Conservation (phyloP, 1,284 basidiomycete species). For the Apiotrichum sp. region DNA sequence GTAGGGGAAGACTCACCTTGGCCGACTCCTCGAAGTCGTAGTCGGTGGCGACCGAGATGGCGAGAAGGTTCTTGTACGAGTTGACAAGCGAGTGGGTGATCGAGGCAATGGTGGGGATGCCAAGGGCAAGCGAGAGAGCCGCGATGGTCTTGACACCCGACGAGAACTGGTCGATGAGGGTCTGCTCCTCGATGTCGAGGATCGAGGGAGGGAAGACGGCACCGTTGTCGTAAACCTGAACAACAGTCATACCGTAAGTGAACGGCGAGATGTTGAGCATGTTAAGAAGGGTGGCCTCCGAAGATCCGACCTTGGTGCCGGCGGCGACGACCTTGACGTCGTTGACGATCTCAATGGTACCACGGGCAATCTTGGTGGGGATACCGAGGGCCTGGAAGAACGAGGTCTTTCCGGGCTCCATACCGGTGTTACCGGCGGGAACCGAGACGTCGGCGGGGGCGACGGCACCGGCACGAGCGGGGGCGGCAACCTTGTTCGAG, state of each 20-base stretch:
- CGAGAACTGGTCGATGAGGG: constrained; percentile 84
- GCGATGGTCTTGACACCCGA: constrained; percentile 93
- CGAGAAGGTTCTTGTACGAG: constrained; percentile 96
- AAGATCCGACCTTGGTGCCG: constrained; percentile 88
- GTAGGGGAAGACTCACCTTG: constrained; percentile 59
- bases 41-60: constrained; percentile 85
- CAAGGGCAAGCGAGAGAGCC: constrained; percentile 87
- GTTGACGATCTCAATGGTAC: constrained; percentile 98
- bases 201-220: constrained; percentile 86
- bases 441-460: constrained; percentile 89
- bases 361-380: constrained; percentile 99
- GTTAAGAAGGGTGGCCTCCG: constrained; percentile 97
- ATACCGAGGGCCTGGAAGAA: constrained; percentile 99
- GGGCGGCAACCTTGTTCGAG: constrained; percentile 96
- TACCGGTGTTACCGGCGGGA: constrained; percentile 95
- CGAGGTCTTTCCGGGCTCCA: constrained; percentile 99
- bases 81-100: constrained; percentile 94
- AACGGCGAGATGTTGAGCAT: constrained; percentile 99
- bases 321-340: constrained; percentile 92
- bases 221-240: constrained; percentile 87
- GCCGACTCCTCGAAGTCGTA: constrained; percentile 90
- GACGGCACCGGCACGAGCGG: constrained; percentile 94
- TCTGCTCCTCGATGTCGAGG: constrained; percentile 87
- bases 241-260: constrained; percentile 97
- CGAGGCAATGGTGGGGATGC: constrained; percentile 93